Evolutionary conservation across 208 protist genomes (phyloP).

Genomic region (Lotmaria passim): DNA sequence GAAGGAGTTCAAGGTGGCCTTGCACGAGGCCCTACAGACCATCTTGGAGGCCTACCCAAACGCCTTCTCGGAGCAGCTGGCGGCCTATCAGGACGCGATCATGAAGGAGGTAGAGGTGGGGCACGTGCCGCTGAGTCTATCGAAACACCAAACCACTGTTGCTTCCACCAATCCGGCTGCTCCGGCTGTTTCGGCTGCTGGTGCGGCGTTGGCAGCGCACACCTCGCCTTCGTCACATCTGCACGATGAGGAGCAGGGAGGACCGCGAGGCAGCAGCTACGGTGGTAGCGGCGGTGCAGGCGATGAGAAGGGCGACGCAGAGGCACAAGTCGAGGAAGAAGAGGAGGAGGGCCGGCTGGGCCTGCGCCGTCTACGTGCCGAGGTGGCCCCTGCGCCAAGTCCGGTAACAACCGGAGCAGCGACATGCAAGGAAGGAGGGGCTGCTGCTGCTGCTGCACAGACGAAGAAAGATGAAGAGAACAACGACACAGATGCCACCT

Average conservation of each 20-base stretch:
- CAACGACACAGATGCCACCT: neutral
- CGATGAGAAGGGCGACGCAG: slow-evolving; percentile 2
- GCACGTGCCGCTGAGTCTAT: slow-evolving; percentile 28
- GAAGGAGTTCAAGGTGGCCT: slow-evolving; percentile 65
- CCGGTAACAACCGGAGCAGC: too few relatives aligned
- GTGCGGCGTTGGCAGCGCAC: too few relatives aligned
- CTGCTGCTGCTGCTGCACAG: neutral
- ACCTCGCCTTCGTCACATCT: neutral
- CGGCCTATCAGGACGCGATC: slow-evolving; percentile 89
- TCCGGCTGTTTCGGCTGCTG: neutral
- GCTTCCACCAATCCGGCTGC: too few relatives aligned
- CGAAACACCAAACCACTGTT: too few relatives aligned
- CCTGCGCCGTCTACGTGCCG: slow-evolving; percentile 18
- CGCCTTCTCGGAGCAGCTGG: slow-evolving; percentile 92
- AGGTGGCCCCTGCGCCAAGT: neutral
- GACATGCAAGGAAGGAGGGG: neutral
- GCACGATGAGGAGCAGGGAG: neutral
- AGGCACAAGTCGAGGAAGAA: slow-evolving; percentile 1
- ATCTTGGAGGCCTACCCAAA: slow-evolving; percentile 87
- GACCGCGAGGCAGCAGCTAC: neutral
- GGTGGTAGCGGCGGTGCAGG: neutral
- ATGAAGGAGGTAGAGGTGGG: slow-evolving; percentile 63
- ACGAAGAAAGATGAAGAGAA: neutral
- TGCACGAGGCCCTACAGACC: slow-evolving; percentile 90
- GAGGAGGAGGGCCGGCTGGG: slow-evolving; percentile 5